A percentile compares a stretch with the other conserved stretches of the same genome.
phyloP scores from a whole-genome alignment of 805 yeast species.

The Saccharomycopsis sp. region DNA sequence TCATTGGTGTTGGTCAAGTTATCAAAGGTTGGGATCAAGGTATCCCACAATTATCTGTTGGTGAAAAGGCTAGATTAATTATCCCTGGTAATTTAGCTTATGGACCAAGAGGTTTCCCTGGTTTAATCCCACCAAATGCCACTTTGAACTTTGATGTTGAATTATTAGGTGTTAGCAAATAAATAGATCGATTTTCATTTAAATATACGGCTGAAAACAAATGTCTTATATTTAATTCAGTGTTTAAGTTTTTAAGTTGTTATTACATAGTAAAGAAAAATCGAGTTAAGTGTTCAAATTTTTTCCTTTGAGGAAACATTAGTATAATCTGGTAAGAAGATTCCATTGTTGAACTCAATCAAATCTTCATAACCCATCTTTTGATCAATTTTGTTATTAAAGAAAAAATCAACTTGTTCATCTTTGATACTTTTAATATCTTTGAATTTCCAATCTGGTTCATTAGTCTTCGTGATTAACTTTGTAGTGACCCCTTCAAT shows the following conservation, averaged over 20 bases:
- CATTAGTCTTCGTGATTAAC: conserved; percentile 46
- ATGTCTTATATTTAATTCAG: too few relatives aligned
- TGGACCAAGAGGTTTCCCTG: conserved; percentile 93
- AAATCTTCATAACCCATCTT: too few relatives aligned
- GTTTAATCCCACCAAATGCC: conserved; percentile 93
- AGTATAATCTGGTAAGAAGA: too few relatives aligned
- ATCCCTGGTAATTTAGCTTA: conserved; percentile 92
- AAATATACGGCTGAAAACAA: too few relatives aligned
- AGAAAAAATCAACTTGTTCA: background rate
- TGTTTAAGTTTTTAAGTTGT: too few relatives aligned
- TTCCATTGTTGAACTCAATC: too few relatives aligned
- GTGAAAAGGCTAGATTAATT: conserved; percentile 86
- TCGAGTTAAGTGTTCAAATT: too few relatives aligned
- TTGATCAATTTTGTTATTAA: too few relatives aligned
- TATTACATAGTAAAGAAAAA: too few relatives aligned
- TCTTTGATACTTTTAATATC: conserved; percentile 24
- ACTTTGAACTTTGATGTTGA: conserved; percentile 83
- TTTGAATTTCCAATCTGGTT: conserved; percentile 42
- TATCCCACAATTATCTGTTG: conserved; percentile 83
- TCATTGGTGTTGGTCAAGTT: conserved; percentile 95
- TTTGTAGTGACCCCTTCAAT: conserved; percentile 60
- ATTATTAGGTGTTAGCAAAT: conserved; percentile 25
- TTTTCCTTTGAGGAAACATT: too few relatives aligned
- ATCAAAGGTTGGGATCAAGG: conserved; percentile 96
- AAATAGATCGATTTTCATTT: background rate